Conservation (phyloP, 2,329 filamentous ascomycete species). For the Pseudogymnoascus pannorum region DNA sequence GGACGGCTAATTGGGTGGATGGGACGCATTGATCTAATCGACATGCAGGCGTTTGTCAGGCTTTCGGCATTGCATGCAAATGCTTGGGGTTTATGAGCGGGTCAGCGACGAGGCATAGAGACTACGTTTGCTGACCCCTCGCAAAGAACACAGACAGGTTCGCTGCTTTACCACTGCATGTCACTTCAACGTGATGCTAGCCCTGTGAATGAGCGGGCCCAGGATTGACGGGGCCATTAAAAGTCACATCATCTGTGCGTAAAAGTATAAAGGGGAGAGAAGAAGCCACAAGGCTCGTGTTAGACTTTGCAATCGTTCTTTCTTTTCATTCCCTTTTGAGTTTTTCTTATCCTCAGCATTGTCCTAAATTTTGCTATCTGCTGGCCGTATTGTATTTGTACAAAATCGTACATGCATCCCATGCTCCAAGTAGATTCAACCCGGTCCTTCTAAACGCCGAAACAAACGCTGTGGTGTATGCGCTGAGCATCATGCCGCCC, state of each 20-base stretch:
- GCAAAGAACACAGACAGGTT: constrained; percentile 8
- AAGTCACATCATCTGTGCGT: constrained; percentile 6
- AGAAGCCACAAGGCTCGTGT: not conserved
- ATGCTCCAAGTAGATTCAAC: constrained; percentile 3
- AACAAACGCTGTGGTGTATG: constrained; percentile 4
- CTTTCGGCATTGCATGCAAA: constrained; percentile 9
- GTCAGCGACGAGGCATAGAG: not conserved
- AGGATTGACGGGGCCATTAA: not conserved
- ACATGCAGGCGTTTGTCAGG: constrained; percentile 6
- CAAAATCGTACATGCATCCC: constrained; percentile 7
- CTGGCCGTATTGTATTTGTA: constrained; percentile 8
- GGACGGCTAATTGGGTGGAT: not conserved
- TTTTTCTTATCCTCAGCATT: not conserved
- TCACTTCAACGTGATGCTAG: constrained; percentile 9
- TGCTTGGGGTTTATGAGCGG: not conserved
- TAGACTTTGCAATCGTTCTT: constrained; percentile 5
- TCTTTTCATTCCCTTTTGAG: not conserved
- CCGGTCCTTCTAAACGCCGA: constrained; percentile 2
- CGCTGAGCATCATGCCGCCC: not conserved
- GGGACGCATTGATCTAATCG: constrained; percentile 8
- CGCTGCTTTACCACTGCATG: constrained; percentile 6
- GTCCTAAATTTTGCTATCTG: not conserved
- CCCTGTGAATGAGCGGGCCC: not conserved
- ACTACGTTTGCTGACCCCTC: not conserved
- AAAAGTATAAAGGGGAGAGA: not conserved